Evolutionary conservation across 495 filamentous ascomycete species (phyloP).

Genomic region (Aspergillus bridgeri): DNA sequence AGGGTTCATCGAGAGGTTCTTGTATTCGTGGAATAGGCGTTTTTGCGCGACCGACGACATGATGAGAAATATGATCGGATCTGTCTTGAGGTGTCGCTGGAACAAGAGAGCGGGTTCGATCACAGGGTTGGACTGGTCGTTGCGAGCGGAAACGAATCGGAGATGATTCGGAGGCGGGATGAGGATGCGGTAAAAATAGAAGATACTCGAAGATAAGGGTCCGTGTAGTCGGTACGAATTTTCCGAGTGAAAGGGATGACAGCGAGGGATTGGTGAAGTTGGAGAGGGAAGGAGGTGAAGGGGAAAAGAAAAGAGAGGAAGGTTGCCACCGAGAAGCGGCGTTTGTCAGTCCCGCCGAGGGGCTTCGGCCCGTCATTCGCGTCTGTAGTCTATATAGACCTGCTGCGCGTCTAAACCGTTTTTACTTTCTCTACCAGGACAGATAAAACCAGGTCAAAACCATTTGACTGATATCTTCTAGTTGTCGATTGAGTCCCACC

Average conservation of each 20-base stretch:
- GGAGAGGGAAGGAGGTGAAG: background rate
- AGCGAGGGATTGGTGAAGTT: background rate
- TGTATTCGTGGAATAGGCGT: slow-evolving; percentile 97
- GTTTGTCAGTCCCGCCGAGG: background rate
- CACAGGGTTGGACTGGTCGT: slow-evolving; percentile 1
- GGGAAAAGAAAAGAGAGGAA: background rate
- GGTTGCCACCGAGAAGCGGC: background rate
- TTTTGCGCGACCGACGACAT: slow-evolving; percentile 67
- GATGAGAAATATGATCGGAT: slow-evolving; percentile 1
- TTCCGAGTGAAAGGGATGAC: no score
- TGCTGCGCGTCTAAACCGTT: no score
- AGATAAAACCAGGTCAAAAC: no score
- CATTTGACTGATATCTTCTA: no score
- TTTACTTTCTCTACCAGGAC: no score
- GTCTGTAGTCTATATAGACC: no score
- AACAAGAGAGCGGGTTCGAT: background rate
- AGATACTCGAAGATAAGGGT: background rate
- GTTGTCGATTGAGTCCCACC: no score
- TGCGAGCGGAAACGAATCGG: background rate
- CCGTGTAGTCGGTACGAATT: no score
- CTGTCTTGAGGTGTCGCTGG: background rate
- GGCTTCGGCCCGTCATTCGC: background rate
- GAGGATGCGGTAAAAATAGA: background rate
- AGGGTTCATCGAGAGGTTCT: slow-evolving; percentile 74
- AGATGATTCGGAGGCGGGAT: slow-evolving; percentile 3